phyloP scores from a whole-genome alignment of 345 rosid species.

The Citrus maxima region DNA sequence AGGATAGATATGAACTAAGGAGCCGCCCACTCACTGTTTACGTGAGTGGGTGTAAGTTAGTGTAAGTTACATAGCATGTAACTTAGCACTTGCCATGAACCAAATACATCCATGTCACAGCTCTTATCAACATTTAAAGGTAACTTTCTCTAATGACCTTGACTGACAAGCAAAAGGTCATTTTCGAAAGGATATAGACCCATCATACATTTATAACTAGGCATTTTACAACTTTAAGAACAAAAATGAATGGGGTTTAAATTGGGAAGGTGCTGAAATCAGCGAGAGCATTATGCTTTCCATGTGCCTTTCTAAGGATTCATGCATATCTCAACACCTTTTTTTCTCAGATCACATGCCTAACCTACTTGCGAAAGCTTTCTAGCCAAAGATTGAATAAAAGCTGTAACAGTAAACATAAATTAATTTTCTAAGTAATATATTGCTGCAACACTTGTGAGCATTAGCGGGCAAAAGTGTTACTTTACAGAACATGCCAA shows the following conservation, averaged over 20 bases:
- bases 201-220: background rate
- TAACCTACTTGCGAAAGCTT: conserved; percentile 7
- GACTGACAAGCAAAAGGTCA: conserved; percentile 18
- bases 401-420: background rate
- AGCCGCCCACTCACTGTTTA: too few relatives aligned
- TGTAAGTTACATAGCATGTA: too few relatives aligned
- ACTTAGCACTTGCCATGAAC: too few relatives aligned
- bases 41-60: too few relatives aligned
- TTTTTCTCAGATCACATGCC: conserved; percentile 10
- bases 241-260: background rate
- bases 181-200: conserved; percentile 16
- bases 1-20: background rate
- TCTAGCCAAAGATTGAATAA: background rate
- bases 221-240: background rate
- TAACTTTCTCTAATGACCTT: conserved; percentile 2
- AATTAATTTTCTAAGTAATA: background rate
- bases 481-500: background rate
- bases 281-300: conserved; percentile 10
- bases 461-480: background rate
- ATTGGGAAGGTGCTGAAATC: conserved; percentile 1
- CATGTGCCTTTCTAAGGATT: conserved; percentile 18
- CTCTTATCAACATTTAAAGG: conserved; percentile 2
- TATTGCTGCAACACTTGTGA: background rate
- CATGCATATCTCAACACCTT: conserved; percentile 5
- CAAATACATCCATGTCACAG: conserved; percentile 11